Conservation (phyloP, 1,284 basidiomycete genomes). For the Cryptococcus deneoformans region DNA sequence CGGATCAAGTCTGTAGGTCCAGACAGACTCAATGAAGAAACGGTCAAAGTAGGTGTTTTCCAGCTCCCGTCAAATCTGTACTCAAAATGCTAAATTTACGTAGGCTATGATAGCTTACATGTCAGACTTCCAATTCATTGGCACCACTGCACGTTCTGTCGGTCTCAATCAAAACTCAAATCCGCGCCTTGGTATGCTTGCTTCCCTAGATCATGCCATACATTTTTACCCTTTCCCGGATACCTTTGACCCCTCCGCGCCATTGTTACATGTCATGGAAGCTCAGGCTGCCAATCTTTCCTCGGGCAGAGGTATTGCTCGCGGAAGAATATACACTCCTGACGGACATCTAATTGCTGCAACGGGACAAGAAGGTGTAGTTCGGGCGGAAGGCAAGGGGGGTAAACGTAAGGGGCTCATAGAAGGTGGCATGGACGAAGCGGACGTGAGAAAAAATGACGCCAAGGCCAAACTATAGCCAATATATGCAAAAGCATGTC, state of each 20-base stretch:
- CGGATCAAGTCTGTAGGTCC: constrained; percentile 58
- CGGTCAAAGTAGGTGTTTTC: constrained; percentile 65
- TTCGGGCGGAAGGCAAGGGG: constrained; percentile 42
- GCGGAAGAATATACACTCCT: constrained; percentile 73
- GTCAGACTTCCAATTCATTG: constrained; percentile 77
- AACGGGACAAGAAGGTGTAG: constrained; percentile 75
- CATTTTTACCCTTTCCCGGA: constrained; percentile 73
- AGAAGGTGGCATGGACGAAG: constrained; percentile 25
- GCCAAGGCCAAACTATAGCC: constrained; percentile 27
- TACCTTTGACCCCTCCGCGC: constrained; percentile 71
- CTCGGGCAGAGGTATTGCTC: constrained; percentile 67
- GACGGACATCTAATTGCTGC: constrained; percentile 70
- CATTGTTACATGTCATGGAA: constrained; percentile 75
- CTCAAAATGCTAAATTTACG: background rate
- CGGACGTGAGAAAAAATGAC: constrained; percentile 14
- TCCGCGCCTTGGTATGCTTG: constrained; percentile 64
- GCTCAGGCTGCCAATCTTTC: constrained; percentile 60
- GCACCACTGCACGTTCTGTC: constrained; percentile 62
- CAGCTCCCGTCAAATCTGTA: background rate
- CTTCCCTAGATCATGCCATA: constrained; percentile 79
- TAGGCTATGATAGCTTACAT: constrained; percentile 84
- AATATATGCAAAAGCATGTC: background rate
- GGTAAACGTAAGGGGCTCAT: constrained; percentile 21
- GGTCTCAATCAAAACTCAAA: constrained; percentile 56
- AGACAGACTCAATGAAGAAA: constrained; percentile 61